Conservation (phyloP, 2,329 filamentous ascomycete species). For the Pseudopyricularia cyperi region DNA sequence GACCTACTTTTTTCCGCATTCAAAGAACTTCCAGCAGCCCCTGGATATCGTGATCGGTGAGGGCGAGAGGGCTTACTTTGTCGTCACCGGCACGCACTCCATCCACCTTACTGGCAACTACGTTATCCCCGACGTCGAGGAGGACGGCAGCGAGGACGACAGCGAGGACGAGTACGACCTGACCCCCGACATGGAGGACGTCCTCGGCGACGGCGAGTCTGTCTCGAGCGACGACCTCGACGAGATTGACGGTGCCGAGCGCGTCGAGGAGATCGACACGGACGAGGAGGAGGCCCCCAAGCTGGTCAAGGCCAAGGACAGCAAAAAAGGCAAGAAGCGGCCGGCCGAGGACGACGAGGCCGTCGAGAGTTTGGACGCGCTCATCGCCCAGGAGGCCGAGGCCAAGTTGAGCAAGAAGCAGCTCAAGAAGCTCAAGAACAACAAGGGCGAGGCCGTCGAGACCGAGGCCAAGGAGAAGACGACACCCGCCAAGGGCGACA, state of each 20-base stretch:
- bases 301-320: conserved; percentile 47
- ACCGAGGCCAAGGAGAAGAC: conserved; percentile 36
- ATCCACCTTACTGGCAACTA: conserved; percentile 96
- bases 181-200: conserved; percentile 66
- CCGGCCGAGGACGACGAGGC: conserved; percentile 32
- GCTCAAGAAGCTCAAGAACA: conserved; percentile 97
- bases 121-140: conserved; percentile 57
- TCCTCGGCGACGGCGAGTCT: conserved; percentile 53
- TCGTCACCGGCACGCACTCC: conserved; percentile 77
- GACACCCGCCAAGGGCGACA: conserved; percentile 45
- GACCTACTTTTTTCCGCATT: conserved; percentile 12
- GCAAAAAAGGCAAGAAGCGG: conserved; percentile 87
- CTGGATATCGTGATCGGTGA: conserved; percentile 87
- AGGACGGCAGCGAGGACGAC: conserved; percentile 42
- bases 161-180: conserved; percentile 68
- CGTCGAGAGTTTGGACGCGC: conserved; percentile 59
- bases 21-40: conserved; percentile 83
- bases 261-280: conserved; percentile 70
- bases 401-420: conserved; percentile 88
- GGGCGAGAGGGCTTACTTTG: conserved; percentile 84
- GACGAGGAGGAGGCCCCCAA: conserved; percentile 64
- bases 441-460: conserved; percentile 75
- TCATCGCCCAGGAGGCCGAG: conserved; percentile 65
- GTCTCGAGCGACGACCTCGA: conserved; percentile 68
- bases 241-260: conserved; percentile 56